Evolutionary conservation across 495 filamentous ascomycete species (phyloP).

Genomic region (Penicillium parvum): DNA sequence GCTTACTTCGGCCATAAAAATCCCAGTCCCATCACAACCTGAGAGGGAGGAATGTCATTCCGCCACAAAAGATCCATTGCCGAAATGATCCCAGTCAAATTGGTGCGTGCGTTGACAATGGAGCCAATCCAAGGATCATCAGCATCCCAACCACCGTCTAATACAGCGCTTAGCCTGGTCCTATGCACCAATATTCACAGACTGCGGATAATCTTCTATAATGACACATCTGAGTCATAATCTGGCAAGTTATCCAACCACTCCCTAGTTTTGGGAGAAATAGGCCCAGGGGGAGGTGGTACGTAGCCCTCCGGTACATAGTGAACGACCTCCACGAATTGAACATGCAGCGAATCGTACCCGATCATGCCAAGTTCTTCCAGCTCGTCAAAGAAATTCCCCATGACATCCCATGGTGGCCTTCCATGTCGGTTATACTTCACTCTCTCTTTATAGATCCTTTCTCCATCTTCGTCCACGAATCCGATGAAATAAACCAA

Average conservation of each 20-base stretch:
- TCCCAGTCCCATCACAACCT: constrained; percentile 40
- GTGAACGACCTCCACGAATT: constrained; percentile 3
- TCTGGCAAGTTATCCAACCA: background rate
- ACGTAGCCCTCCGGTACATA: background rate
- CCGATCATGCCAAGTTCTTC: constrained; percentile 5
- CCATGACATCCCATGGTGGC: constrained; percentile 2
- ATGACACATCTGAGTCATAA: background rate
- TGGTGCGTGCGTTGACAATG: constrained; percentile 28
- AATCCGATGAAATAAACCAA: constrained; percentile 5
- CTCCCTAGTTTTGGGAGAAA: background rate
- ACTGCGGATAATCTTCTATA: background rate
- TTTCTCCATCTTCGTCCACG: constrained; percentile 4
- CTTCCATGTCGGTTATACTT: background rate
- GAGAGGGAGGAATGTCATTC: constrained; percentile 24
- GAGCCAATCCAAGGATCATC: constrained; percentile 17
- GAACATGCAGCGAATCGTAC: constrained; percentile 7
- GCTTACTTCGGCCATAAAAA: no score
- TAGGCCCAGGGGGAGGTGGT: background rate
- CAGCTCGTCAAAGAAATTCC: constrained; percentile 3
- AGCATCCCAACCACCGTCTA: constrained; percentile 36
- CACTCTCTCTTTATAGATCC: constrained; percentile 5
- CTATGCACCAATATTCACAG: no score
- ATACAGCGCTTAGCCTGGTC: no score
- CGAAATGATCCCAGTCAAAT: constrained; percentile 36
- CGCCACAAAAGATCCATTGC: constrained; percentile 38